Base-by-base conservation (phyloP, 2,329 filamentous ascomycete genomes). In the Claviceps purpurea region DNA sequence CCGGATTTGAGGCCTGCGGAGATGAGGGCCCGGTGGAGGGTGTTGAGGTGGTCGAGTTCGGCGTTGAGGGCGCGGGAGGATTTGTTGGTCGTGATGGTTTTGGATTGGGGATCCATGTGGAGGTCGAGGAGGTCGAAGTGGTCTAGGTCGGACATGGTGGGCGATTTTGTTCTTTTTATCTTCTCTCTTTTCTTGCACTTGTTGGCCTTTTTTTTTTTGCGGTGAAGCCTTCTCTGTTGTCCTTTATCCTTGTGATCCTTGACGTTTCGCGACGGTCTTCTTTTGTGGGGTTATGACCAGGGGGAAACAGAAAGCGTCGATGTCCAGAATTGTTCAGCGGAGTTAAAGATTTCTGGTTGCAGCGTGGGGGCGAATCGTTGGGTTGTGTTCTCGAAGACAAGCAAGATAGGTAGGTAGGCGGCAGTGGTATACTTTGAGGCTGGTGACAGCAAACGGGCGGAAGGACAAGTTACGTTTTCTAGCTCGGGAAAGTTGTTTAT, bases 111-210 rank as follows among this genome's bases (percentile, higher is more conserved):
- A 73, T 96, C 86, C 68, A 97, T 78, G 56, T 80, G 74, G 50
- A 98, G 75, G 40, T 89, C 87, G 64, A 95, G 82, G 61, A 89
- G 81, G 60, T 82, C 87, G 77, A 91, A 97, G 60, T 82, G 82
- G 55, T 86, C 82, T 58, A 75, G 69, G 63, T 81, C 75, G n/a
- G 75, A 72, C 77, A 80, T 79, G 51, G 50, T 54, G 48, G 22
- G 47, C 18, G 40, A n/a, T 14, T 37, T 50, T 48, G 30, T 13
- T 30, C 24, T 18, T 30, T 2, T 43, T 41, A 10, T 24, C n/a
- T 24, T 16, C 3, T 18, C 5, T 43, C 4, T n/a, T 18, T 45
- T 22, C 41, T 41, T 34, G 47, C 40, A 26, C 14, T 26, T n/a
- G 30, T n/a, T 26, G n/a, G n/a, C n/a, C n/a, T n/a, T 45, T n/a